Evolutionary conservation across 129 eudicot genomes (phyloP).

Genomic region (Pittosporum tobira): DNA sequence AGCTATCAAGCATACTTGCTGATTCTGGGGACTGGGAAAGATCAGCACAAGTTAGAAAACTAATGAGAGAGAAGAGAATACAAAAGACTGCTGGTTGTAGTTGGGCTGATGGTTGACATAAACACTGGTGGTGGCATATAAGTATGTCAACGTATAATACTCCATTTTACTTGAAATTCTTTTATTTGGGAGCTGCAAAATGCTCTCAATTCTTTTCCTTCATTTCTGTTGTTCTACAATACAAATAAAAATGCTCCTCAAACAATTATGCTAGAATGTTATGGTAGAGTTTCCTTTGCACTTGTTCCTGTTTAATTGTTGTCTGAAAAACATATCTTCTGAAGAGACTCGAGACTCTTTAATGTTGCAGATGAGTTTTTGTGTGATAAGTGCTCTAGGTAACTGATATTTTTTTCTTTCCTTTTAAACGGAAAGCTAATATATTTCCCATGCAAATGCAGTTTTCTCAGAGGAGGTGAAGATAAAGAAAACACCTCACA

Average conservation of each 20-base stretch:
- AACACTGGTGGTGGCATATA: constrained; percentile 4
- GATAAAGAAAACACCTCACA: no score
- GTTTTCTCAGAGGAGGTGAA: no score
- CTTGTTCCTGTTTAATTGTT: neutral
- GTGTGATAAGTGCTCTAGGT: no score
- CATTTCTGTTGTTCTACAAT: no score
- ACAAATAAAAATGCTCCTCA: neutral
- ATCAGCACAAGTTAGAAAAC: constrained; percentile 49
- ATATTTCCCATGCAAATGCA: no score
- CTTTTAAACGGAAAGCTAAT: no score
- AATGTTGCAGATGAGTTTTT: no score
- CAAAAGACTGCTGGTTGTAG: constrained; percentile 67
- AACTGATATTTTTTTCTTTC: no score
- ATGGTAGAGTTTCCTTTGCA: neutral
- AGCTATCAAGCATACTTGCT: constrained; percentile 60
- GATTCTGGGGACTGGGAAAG: constrained; percentile 60
- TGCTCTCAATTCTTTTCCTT: neutral
- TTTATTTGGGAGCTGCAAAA: neutral
- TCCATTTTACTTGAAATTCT: neutral
- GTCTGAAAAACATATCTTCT: no score
- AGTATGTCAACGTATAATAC: neutral
- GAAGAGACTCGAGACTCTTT: no score
- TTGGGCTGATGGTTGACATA: constrained; percentile 45
- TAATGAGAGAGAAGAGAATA: constrained; percentile 44
- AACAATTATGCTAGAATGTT: neutral